Conservation (phyloP, 352 stramenopile genomes). For the Peronosclerospora sorghi region DNA sequence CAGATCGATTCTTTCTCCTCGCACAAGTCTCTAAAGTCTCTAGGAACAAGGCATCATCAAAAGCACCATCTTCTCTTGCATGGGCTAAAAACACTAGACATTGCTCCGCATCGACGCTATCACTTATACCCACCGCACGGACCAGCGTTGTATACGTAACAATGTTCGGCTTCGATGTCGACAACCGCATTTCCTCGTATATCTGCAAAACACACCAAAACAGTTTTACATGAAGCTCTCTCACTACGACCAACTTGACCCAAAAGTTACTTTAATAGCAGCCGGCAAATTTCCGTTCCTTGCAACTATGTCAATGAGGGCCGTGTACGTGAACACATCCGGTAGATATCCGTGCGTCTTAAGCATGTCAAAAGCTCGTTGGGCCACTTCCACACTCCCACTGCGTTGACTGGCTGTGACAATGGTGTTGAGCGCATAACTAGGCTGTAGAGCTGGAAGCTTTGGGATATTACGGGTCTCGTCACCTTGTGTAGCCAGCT, state of each 20-base stretch:
- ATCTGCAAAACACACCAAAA: conserved; percentile 13
- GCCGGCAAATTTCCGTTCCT: conserved; percentile 31
- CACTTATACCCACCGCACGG: conserved; percentile 31
- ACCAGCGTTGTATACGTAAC: conserved; percentile 70
- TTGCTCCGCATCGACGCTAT: conserved; percentile 20
- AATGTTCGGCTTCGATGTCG: conserved; percentile 53
- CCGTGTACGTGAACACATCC: conserved; percentile 75
- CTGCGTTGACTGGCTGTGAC: conserved; percentile 63
- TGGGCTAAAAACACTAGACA: conserved; percentile 39
- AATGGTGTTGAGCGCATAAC: conserved; percentile 70
- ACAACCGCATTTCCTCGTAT: conserved; percentile 55
- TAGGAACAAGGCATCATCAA: conserved; percentile 51
- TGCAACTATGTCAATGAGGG: conserved; percentile 64
- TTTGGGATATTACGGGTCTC: conserved; percentile 23
- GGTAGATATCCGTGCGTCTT: conserved; percentile 40
- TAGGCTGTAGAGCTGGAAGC: conserved; percentile 40
- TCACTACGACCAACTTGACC: neutral
- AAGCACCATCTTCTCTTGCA: conserved; percentile 35
- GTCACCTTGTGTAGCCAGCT: conserved; percentile 39
- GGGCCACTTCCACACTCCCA: conserved; percentile 40
- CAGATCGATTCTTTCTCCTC: conserved; percentile 21
- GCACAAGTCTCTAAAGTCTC: conserved; percentile 52
- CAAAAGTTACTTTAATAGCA: conserved; percentile 30
- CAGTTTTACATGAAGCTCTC: neutral
- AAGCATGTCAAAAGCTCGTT: conserved; percentile 49